Evolutionary conservation across 495 filamentous ascomycete genomes (phyloP).

Genomic region (Neurospora sublineolata): DNA sequence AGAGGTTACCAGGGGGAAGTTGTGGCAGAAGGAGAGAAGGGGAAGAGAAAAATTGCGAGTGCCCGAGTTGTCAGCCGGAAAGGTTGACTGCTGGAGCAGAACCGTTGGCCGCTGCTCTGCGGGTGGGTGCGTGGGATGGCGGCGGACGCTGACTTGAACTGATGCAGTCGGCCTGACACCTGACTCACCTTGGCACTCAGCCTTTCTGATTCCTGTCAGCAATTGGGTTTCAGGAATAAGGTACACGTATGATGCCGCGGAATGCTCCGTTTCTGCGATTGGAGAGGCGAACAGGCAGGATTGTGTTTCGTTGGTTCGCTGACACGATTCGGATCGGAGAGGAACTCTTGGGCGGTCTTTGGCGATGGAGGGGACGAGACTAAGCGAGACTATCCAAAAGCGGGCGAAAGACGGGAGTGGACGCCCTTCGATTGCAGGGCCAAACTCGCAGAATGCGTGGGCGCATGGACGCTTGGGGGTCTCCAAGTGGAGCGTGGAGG

Average conservation of each 20-base stretch:
- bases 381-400: not conserved
- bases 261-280: not conserved
- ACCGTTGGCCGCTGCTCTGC: not conserved
- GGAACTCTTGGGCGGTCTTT: not conserved
- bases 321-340: not conserved
- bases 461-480: not conserved
- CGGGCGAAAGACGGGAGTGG: not conserved
- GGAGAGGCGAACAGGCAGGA: not conserved
- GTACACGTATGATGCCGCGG: not conserved
- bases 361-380: not conserved
- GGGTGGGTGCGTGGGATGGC: not conserved
- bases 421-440: not conserved
- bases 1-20: not conserved
- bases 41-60: not conserved
- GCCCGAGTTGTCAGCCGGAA: not conserved
- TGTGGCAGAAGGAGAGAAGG: not conserved
- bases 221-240: not conserved
- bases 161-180: not conserved
- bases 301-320: not conserved
- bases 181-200: not conserved
- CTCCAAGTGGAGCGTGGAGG: not conserved
- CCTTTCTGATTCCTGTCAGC: not conserved
- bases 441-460: not conserved
- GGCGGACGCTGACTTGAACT: not conserved
- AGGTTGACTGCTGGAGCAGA: not conserved